phyloP scores from a whole-genome alignment of 345 rosid genomes.

The Rubroshorea leprosula region DNA sequence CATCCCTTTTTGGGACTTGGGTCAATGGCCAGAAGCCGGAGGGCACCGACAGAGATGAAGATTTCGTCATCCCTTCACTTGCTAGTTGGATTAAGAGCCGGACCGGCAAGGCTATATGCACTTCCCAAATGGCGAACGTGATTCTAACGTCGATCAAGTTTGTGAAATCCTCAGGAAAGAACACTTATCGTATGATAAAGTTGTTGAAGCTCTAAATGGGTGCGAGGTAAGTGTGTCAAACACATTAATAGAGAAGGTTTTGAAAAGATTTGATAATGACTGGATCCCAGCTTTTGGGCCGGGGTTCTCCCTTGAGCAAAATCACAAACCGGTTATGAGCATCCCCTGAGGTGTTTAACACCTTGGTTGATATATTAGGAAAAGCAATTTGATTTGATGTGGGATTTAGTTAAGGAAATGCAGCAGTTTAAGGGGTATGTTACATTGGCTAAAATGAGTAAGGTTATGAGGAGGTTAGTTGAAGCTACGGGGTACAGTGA shows the following conservation, averaged over 20 bases:
- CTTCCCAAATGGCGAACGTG: conserved; percentile 12
- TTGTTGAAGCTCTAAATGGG: conserved; percentile 33
- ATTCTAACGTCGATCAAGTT: conserved; percentile 42
- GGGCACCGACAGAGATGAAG: conserved; percentile 34
- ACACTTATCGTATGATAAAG: conserved; percentile 27
- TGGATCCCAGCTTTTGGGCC: conserved; percentile 58
- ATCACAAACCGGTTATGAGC: conserved; percentile 53
- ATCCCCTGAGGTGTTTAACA: conserved; percentile 39
- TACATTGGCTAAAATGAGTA: conserved; percentile 52
- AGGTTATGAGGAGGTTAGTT: conserved; percentile 67
- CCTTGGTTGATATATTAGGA: conserved; percentile 68
- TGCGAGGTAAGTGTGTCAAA: conserved; percentile 35
- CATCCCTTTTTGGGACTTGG: conserved; percentile 69
- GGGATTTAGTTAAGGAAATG: conserved; percentile 61
- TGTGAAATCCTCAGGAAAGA: conserved; percentile 39
- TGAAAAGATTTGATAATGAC: conserved; percentile 56
- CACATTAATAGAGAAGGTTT: conserved; percentile 39
- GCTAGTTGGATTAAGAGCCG: conserved; percentile 51
- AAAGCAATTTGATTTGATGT: conserved; percentile 59
- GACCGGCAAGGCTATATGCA: no score
- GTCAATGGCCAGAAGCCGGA: conserved; percentile 29
- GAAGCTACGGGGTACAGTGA: conserved; percentile 42
- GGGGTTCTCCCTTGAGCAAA: conserved; percentile 83
- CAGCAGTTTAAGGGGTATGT: conserved; percentile 33
- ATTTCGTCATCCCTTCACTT: conserved; percentile 71